Conservation (phyloP, 495 filamentous ascomycete species). For the Podospora bellae-mahoneyi region DNA sequence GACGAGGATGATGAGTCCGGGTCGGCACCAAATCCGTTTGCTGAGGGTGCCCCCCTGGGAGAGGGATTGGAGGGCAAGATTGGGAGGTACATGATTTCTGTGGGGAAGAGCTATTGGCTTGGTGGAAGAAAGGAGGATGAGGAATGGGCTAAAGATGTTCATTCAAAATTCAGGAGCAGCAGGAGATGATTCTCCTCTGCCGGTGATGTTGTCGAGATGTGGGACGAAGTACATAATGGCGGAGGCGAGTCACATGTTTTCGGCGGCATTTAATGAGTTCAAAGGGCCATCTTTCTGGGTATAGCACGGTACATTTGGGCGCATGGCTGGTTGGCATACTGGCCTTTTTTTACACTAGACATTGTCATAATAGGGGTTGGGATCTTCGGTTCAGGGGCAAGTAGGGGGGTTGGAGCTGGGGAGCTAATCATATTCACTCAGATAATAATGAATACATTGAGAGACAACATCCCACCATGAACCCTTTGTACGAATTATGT, state of each 20-base stretch:
- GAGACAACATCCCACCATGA: background rate
- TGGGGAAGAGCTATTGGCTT: slow-evolving; percentile 75
- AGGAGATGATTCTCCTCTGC: background rate
- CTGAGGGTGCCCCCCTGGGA: slow-evolving; percentile 60
- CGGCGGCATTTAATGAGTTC: background rate
- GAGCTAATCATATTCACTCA: background rate
- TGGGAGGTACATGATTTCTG: slow-evolving; percentile 66
- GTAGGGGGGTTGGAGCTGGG: background rate
- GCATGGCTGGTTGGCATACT: background rate
- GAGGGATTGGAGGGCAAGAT: slow-evolving; percentile 72
- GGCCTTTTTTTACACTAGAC: background rate
- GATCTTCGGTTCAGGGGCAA: background rate
- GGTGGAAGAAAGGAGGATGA: slow-evolving; percentile 49
- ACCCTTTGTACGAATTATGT: slow-evolving; percentile 7
- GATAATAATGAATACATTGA: background rate
- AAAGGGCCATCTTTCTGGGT: background rate
- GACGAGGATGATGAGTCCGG: slow-evolving; percentile 39
- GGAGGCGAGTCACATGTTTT: background rate
- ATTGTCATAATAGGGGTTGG: background rate
- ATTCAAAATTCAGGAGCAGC: slow-evolving; percentile 52
- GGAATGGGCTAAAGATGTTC: slow-evolving; percentile 58
- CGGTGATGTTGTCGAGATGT: background rate
- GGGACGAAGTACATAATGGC: background rate
- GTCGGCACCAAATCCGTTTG: slow-evolving; percentile 68
- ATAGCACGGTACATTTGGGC: background rate